A percentile compares a stretch with the other conserved stretches of the same genome.
phyloP scores from a whole-genome alignment of 1,284 basidiomycete species.

The Ustilago esculenta region DNA sequence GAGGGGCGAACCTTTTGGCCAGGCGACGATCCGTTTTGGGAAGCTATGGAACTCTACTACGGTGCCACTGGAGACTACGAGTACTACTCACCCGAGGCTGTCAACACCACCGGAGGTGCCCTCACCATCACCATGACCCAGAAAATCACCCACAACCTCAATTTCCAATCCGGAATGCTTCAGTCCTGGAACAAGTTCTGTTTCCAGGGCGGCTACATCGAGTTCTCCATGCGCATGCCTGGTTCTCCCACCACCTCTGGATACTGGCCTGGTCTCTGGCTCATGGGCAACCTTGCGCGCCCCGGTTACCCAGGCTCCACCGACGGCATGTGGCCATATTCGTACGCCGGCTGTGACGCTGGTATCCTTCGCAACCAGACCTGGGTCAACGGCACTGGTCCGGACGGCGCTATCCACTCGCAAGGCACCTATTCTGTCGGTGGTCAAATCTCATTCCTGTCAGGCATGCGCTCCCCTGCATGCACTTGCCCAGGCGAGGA shows the following conservation, averaged over 20 bases:
- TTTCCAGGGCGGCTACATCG: slow-evolving; percentile 66
- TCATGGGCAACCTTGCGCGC: slow-evolving; percentile 63
- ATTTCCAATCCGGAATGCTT: slow-evolving; percentile 63
- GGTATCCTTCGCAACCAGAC: slow-evolving; percentile 62
- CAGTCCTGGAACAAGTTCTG: slow-evolving; percentile 65
- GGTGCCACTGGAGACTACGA: slow-evolving; percentile 53
- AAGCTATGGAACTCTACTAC: slow-evolving; percentile 58
- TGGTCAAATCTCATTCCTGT: slow-evolving; percentile 36
- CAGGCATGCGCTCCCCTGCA: slow-evolving; percentile 41
- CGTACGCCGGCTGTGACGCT: slow-evolving; percentile 65
- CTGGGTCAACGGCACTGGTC: slow-evolving; percentile 51
- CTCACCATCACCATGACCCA: slow-evolving; percentile 53
- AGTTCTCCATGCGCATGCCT: slow-evolving; percentile 58
- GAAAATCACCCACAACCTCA: slow-evolving; percentile 51
- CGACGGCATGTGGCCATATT: slow-evolving; percentile 67
- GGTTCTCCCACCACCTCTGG: slow-evolving; percentile 64
- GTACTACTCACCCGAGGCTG: slow-evolving; percentile 51
- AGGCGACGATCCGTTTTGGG: slow-evolving; percentile 61
- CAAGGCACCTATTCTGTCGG: slow-evolving; percentile 29
- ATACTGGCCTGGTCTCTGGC: slow-evolving; percentile 69
- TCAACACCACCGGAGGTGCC: slow-evolving; percentile 56
- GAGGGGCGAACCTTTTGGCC: slow-evolving; percentile 62
- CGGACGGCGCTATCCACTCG: slow-evolving; percentile 45
- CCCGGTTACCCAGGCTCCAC: slow-evolving; percentile 65
- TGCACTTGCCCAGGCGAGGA: slow-evolving; percentile 63